These are phyloP conservation scores for Candolleomyces efflorescens DNA, from an alignment of 768 basidiomycete genomes.

Conservation along the genomic window DNA sequence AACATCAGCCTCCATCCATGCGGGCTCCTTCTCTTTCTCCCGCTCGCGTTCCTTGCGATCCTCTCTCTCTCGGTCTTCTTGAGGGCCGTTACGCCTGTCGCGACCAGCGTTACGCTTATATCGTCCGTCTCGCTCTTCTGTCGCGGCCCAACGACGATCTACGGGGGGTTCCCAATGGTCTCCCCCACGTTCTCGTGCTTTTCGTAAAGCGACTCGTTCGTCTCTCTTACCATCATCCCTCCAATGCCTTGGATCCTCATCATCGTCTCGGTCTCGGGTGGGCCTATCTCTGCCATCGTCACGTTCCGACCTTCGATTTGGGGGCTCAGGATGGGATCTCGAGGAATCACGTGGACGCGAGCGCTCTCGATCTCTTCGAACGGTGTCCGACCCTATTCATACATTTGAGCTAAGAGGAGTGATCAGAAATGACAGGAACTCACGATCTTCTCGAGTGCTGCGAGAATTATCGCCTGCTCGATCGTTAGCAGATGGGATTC, in stretches of 20 bases:
- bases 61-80: slow-evolving; percentile 46
- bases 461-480: slow-evolving; percentile 46
- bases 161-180: slow-evolving; percentile 43
- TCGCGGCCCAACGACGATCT: slow-evolving; percentile 54
- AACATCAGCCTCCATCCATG: slow-evolving; percentile 90
- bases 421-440: slow-evolving; percentile 15
- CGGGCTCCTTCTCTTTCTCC: slow-evolving; percentile 81
- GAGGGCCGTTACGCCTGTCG: slow-evolving; percentile 42
- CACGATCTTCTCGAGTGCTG: slow-evolving; percentile 60
- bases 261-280: slow-evolving; percentile 42
- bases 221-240: slow-evolving; percentile 81
- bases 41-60: slow-evolving; percentile 34
- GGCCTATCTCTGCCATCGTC: slow-evolving; percentile 24
- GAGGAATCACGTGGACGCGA: slow-evolving; percentile 65
- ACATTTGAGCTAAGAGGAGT: slow-evolving; percentile 5
- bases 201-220: slow-evolving; percentile 62
- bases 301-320: slow-evolving; percentile 38
- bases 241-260: slow-evolving; percentile 73
- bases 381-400: slow-evolving; percentile 44
- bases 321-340: slow-evolving; percentile 53
- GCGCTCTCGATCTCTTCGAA: slow-evolving; percentile 60
- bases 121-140: slow-evolving; percentile 69
- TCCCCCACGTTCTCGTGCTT: slow-evolving; percentile 45
- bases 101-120: slow-evolving; percentile 55
- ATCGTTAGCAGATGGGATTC: slow-evolving; percentile 9